Base-by-base conservation (phyloP, 225 moss, liverwort and hornwort species). In the Neckera pumila region DNA sequence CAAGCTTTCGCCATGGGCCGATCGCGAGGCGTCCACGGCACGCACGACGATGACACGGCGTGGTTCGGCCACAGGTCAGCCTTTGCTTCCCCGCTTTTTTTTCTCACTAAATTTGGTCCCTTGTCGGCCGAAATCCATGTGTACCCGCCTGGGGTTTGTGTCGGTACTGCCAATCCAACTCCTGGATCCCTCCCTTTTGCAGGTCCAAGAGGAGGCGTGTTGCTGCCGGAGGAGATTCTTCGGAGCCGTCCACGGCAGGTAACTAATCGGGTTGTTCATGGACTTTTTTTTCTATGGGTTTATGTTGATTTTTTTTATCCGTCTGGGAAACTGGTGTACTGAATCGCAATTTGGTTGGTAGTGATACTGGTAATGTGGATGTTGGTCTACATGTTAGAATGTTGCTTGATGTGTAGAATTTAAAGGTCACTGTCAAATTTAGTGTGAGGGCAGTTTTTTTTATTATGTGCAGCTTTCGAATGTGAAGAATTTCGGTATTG, bases 201-300 rank as follows among this genome's bases (percentile, higher is more conserved):
- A 99, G 99, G 90, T 97, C 99, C 60, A 99, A 99, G 93, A 89
- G 99, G 72, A 93, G 99, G 89, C 96, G 99, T 82, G 90, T 96
- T 87, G 93, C 93, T 27, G 81, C 91, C 72, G 96, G 96, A 80
- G 97, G 94, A 60, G 98, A 99, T 53, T 81, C 84, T 77, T 86
- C 94, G 87, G 98, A 99, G 82, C 90, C 95, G 53, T 93, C 95
- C 81, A 93, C 95, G 81, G 90, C 95, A 72, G 97, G 98, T 97
- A 76, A 90, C 92, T 14, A 47, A 66, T 66, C 76, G 59, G 76
- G 7, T 80, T 61, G 17, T 73, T 73, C 56, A 45, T 91, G 83
- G 38, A 83, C 67, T 66, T 76, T 43, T 60, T 27, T 66, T 76
- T 42, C 51, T 27, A n/a, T 81, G 25, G 15, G 26, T 36, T 81